phyloP scores from a whole-genome alignment of 2,329 filamentous ascomycete species.

The Neopestalotiopsis sp. region DNA sequence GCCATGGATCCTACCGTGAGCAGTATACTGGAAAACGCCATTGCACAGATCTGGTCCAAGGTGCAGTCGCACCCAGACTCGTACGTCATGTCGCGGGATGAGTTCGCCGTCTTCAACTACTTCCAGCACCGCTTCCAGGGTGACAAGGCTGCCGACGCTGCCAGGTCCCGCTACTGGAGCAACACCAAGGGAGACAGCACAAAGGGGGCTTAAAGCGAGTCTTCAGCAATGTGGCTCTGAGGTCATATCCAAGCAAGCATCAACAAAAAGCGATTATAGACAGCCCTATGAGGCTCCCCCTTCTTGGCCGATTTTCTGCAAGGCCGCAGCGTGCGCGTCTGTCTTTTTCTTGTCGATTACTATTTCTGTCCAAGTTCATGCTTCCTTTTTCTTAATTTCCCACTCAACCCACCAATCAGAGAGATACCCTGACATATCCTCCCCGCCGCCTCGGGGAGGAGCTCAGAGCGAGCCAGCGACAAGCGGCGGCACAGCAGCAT shows the following conservation, averaged over 20 bases:
- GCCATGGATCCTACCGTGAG: conserved; percentile 66
- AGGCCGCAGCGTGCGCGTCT: background rate
- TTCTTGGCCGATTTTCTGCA: conserved; percentile 4
- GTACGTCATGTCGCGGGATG: conserved; percentile 78
- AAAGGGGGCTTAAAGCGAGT: background rate
- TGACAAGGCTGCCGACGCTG: conserved; percentile 51
- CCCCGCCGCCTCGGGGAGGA: background rate
- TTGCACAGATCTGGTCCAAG: conserved; percentile 70
- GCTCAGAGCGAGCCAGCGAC: background rate
- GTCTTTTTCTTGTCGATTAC: background rate
- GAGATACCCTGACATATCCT: background rate
- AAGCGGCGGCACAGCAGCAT: background rate
- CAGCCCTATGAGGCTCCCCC: conserved; percentile 8
- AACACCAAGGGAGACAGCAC: conserved; percentile 33
- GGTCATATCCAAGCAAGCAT: background rate
- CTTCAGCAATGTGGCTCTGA: background rate
- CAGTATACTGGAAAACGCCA: conserved; percentile 68
- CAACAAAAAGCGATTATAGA: background rate
- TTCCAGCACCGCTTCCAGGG: conserved; percentile 72
- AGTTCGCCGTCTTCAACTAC: conserved; percentile 89
- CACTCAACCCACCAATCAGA: conserved; percentile 1
- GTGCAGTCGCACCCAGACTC: conserved; percentile 67
- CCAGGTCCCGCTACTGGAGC: conserved; percentile 61
- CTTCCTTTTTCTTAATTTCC: background rate
- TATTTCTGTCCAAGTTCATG: background rate